Evolutionary conservation across 2,329 filamentous ascomycete species (phyloP).

Genomic region (Verticillium dahliae): DNA sequence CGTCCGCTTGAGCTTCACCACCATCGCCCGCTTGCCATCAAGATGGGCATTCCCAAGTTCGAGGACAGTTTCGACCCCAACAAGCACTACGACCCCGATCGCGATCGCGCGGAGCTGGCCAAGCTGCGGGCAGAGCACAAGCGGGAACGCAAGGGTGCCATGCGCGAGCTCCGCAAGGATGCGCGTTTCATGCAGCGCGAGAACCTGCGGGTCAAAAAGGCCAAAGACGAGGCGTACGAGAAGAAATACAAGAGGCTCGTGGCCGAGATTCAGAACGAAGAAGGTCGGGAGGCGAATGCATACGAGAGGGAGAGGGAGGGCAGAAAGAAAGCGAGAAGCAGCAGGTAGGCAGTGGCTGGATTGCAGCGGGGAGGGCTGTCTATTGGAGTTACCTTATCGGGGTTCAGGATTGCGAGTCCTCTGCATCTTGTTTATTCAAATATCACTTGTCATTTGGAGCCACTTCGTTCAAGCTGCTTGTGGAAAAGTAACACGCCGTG

Average conservation of each 20-base stretch:
- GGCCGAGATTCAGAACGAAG: slow-evolving; percentile 92
- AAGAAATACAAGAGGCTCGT: slow-evolving; percentile 90
- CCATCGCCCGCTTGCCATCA: slow-evolving; percentile 83
- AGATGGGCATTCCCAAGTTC: slow-evolving; percentile 85
- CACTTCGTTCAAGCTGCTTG: too few species aligned
- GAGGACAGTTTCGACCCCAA: slow-evolving; percentile 91
- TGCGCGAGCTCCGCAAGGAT: slow-evolving; percentile 92
- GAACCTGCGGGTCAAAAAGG: slow-evolving; percentile 86
- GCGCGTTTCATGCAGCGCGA: slow-evolving; percentile 89
- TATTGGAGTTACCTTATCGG: not conserved
- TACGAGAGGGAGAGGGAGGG: slow-evolving; percentile 82
- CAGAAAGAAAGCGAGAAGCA: slow-evolving; percentile 58
- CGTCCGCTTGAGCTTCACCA: slow-evolving; percentile 82
- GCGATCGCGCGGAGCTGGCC: slow-evolving; percentile 76
- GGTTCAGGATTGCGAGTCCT: not conserved
- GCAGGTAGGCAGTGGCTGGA: not conserved
- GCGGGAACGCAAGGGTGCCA: slow-evolving; percentile 87
- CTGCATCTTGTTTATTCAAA: not conserved
- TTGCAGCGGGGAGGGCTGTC: not conserved
- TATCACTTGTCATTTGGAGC: not conserved
- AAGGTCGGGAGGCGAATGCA: slow-evolving; percentile 76
- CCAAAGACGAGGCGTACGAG: slow-evolving; percentile 88
- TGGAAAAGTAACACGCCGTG: too few species aligned
- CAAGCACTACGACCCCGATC: slow-evolving; percentile 95
- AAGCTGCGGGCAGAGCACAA: slow-evolving; percentile 89